Conservation (phyloP, 192 early-diverging fungal genomes). For the Gryganskiella cystojenkinii region DNA sequence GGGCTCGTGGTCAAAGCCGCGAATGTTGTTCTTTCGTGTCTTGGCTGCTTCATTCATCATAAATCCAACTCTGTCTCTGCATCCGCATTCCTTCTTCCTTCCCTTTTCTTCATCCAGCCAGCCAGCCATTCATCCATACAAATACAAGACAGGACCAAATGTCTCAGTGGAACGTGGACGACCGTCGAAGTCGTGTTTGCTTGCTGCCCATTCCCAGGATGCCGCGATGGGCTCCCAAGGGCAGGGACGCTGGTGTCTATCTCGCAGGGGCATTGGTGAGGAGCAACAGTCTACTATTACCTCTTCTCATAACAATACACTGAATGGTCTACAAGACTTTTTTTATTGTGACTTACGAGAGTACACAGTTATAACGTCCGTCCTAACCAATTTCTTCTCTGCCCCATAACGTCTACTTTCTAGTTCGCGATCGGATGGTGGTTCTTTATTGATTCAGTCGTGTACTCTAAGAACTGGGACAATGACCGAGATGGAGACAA, state of each 20-base stretch:
- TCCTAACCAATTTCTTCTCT: background rate
- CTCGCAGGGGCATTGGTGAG: conserved; percentile 54
- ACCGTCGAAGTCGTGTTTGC: conserved; percentile 38
- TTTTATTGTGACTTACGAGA: no score
- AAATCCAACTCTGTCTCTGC: no score
- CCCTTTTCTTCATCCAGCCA: no score
- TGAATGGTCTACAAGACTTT: no score
- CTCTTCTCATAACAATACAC: no score
- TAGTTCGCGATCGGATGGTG: conserved; percentile 73
- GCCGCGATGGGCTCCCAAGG: conserved; percentile 47
- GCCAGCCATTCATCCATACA: background rate
- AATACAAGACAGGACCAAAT: no score
- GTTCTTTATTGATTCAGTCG: conserved; percentile 70
- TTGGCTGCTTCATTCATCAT: no score
- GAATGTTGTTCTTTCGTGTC: no score
- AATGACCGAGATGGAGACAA: conserved; percentile 15
- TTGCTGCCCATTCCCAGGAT: conserved; percentile 51
- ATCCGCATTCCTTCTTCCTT: no score
- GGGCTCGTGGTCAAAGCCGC: no score
- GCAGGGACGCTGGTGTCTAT: conserved; percentile 53
- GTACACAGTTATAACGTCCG: no score
- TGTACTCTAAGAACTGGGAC: conserved; percentile 53
- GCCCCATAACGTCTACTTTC: background rate
- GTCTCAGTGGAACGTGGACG: conserved; percentile 28
- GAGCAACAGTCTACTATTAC: background rate